Evolutionary conservation across 2,329 filamentous ascomycete genomes (phyloP).

Genomic region (Diplodia mutila): DNA sequence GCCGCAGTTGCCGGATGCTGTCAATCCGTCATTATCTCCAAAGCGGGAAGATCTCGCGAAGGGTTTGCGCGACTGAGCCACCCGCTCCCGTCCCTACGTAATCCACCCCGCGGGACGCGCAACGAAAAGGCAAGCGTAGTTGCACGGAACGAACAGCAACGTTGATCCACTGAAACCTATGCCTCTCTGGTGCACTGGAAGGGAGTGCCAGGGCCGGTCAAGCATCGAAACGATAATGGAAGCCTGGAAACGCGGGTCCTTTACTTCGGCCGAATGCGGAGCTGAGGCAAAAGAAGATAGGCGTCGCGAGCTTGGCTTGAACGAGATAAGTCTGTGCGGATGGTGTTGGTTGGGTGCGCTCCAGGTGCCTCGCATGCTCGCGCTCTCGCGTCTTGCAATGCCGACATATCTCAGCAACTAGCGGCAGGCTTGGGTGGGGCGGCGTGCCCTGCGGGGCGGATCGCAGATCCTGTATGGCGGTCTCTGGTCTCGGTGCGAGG

Average conservation of each 20-base stretch:
- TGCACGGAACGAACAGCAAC: neutral
- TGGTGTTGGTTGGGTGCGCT: neutral
- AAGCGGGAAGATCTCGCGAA: neutral
- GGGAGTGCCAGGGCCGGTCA: neutral
- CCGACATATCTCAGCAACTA: conserved; percentile 9
- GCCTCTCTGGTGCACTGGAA: neutral
- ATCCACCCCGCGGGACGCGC: neutral
- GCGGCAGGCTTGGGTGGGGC: neutral
- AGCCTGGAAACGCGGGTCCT: conserved; percentile 13
- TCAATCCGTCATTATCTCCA: neutral
- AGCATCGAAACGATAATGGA: neutral
- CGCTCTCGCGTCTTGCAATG: conserved; percentile 2
- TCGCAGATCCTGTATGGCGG: neutral
- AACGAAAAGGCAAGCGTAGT: neutral
- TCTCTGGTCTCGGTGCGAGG: conserved; percentile 2
- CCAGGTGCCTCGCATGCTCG: conserved; percentile 9
- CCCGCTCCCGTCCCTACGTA: neutral
- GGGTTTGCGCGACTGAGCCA: neutral
- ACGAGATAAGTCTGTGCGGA: neutral
- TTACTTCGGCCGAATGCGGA: conserved; percentile 8
- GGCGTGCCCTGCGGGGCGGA: conserved; percentile 4
- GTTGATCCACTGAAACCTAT: neutral
- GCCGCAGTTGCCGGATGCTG: neutral
- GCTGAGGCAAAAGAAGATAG: neutral
- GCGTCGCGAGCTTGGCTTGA: neutral